A percentile compares a stretch with the other conserved stretches of the same genome.
These are phyloP conservation scores for Crithidia acanthocephali DNA, from an alignment of 208 protist species.

Conservation along the genomic window DNA sequence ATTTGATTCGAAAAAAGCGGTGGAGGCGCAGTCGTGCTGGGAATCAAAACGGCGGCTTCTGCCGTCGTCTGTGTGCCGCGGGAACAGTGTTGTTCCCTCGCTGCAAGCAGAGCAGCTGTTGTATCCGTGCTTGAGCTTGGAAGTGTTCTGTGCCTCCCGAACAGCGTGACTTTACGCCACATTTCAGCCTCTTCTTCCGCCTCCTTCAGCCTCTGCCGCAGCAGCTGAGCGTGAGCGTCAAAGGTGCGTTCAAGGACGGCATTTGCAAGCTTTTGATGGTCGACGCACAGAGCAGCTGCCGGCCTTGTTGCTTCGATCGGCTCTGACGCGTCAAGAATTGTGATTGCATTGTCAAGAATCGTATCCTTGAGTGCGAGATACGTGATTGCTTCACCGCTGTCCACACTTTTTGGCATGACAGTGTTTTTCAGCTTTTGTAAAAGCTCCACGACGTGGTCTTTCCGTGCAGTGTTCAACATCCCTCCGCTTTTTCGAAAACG, in stretches of 20 bases:
- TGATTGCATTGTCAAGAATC: conserved; percentile 20
- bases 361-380: conserved; percentile 24
- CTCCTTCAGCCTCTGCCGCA: conserved; percentile 29
- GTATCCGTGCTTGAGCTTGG: neutral
- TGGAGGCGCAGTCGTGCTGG: too few relatives aligned
- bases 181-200: conserved; percentile 24
- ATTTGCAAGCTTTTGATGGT: conserved; percentile 26
- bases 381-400: conserved; percentile 33
- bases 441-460: conserved; percentile 5
- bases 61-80: neutral
- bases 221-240: conserved; percentile 13
- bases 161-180: conserved; percentile 28
- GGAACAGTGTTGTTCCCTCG: neutral
- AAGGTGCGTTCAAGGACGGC: conserved; percentile 27
- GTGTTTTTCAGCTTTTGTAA: conserved; percentile 13
- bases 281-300: conserved; percentile 7
- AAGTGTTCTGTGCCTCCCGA: neutral
- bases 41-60: neutral
- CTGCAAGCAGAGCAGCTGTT: neutral
- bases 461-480: neutral
- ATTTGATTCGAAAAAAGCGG: neutral
- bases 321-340: conserved; percentile 3
- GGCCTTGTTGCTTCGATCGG: neutral
- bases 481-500: too few relatives aligned
- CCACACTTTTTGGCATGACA: conserved; percentile 12